phyloP scores from a whole-genome alignment of 2,329 filamentous ascomycete genomes.

The Neofusicoccum kwambonambiense region DNA sequence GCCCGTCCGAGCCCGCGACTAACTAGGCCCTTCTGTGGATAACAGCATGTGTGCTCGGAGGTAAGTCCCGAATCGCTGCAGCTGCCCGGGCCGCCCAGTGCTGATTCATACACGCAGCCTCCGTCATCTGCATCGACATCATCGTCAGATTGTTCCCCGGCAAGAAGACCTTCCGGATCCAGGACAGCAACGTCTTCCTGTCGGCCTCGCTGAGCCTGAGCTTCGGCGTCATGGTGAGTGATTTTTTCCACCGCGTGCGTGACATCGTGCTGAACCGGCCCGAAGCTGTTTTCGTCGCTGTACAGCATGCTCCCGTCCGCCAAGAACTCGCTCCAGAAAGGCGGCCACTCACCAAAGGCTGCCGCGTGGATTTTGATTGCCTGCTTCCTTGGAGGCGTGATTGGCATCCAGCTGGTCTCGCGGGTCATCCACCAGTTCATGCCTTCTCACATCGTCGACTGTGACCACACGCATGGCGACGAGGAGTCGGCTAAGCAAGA shows the following conservation, averaged over 20 bases:
- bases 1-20: neutral
- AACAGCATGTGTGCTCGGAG: conserved; percentile 39
- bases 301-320: conserved; percentile 92
- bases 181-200: conserved; percentile 85
- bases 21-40: neutral
- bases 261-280: neutral
- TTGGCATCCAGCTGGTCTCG: conserved; percentile 73
- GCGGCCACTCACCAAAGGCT: conserved; percentile 62
- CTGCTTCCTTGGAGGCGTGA: conserved; percentile 69
- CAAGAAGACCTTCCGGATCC: conserved; percentile 76
- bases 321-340: conserved; percentile 70
- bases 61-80: conserved; percentile 23
- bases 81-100: conserved; percentile 4
- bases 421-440: conserved; percentile 70
- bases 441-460: conserved; percentile 77
- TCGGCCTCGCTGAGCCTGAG: conserved; percentile 87
- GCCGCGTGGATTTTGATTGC: conserved; percentile 69
- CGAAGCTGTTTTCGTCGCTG: conserved; percentile 84
- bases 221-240: conserved; percentile 85
- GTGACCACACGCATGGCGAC: conserved; percentile 68
- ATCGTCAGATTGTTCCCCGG: conserved; percentile 71
- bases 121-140: conserved; percentile 83
- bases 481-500: conserved; percentile 38
- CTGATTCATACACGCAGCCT: conserved; percentile 51
- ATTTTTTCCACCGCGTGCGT: conserved; percentile 19